phyloP scores from a whole-genome alignment of 306 rosid genomes.

The Cicer cuneatum region DNA sequence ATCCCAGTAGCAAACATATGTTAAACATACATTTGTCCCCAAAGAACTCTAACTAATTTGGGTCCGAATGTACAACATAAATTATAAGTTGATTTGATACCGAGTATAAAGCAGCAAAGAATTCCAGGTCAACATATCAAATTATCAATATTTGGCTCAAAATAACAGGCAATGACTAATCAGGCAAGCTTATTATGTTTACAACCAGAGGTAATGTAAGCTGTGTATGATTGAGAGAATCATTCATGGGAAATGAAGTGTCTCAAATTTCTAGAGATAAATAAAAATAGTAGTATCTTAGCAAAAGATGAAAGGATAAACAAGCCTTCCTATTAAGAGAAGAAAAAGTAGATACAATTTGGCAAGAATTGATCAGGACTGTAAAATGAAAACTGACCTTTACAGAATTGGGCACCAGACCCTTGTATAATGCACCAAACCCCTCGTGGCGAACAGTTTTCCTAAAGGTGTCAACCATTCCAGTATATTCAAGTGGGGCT shows the following conservation, averaged over 20 bases:
- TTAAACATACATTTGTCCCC: not conserved
- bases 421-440: constrained; percentile 96
- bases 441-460: constrained; percentile 95
- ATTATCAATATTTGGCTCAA: constrained; percentile 13
- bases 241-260: constrained; percentile 22
- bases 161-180: constrained; percentile 17
- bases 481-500: constrained; percentile 76
- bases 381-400: constrained; percentile 67
- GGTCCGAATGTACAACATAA: not conserved
- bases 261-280: not conserved
- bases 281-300: constrained; percentile 18
- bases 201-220: not conserved
- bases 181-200: not conserved
- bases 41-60: not conserved
- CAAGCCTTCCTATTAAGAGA: not conserved
- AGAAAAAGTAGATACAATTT: constrained; percentile 6
- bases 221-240: constrained; percentile 18
- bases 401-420: constrained; percentile 96
- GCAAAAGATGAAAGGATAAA: not conserved
- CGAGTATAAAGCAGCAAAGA: not conserved
- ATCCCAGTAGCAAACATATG: not conserved
- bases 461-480: constrained; percentile 97
- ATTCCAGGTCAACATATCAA: not conserved
- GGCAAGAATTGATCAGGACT: constrained; percentile 11
- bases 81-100: constrained; percentile 20